Percentiles rank a stretch among this genome's conserved stretches.
phyloP scores from a whole-genome alignment of 202 grass and related monocot genomes.

The Tripidium arundinaceum region DNA sequence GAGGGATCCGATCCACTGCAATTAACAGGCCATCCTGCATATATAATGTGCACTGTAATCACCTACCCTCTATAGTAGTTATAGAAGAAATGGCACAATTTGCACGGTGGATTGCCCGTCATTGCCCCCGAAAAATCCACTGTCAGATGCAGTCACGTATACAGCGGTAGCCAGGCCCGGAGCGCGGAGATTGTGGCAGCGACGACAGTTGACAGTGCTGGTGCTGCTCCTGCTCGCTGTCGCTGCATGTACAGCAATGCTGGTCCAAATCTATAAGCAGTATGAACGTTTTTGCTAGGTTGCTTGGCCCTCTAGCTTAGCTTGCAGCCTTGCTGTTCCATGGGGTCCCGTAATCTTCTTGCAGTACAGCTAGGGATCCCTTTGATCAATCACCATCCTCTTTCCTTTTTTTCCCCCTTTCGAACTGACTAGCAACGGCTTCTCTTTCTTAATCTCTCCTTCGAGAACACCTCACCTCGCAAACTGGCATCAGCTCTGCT shows the following conservation, averaged over 20 bases:
- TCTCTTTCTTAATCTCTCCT: too few species aligned
- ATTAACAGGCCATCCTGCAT: background rate
- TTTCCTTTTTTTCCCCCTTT: too few species aligned
- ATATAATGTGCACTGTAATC: background rate
- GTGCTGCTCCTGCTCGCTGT: background rate
- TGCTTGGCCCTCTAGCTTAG: background rate
- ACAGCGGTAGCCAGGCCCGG: background rate
- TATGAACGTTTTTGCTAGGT: background rate
- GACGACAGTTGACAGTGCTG: background rate
- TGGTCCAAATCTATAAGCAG: background rate
- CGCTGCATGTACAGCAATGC: background rate
- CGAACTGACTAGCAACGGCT: too few species aligned
- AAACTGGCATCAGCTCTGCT: too few species aligned
- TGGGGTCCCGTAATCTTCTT: background rate
- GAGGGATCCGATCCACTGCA: background rate
- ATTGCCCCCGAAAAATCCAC: background rate
- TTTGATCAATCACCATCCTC: slow-evolving; percentile 12
- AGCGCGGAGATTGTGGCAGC: background rate
- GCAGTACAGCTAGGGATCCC: slow-evolving; percentile 9
- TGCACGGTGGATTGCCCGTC: background rate
- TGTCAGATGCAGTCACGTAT: background rate
- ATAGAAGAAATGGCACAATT: background rate
- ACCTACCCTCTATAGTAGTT: background rate
- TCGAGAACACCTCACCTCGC: too few species aligned
- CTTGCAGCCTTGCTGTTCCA: slow-evolving; percentile 15